phyloP scores from a whole-genome alignment of 768 basidiomycete genomes.

The Termitomyces sp. region DNA sequence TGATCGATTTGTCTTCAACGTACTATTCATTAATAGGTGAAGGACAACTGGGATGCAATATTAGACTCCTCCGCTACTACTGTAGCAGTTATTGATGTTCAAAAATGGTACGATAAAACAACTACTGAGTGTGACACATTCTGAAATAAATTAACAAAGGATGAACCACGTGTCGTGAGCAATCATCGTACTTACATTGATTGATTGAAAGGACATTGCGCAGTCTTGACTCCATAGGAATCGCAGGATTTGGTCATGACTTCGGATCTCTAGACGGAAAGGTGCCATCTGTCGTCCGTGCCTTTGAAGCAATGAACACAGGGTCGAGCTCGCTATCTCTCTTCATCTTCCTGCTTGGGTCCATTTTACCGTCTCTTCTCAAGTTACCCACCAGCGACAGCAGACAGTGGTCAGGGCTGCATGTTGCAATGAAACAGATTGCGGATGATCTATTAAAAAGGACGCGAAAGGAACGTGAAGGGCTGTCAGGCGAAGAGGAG shows the following conservation, averaged over 20 bases:
- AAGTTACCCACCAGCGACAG: slow-evolving; percentile 32
- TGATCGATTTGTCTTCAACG: background rate
- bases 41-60: slow-evolving; percentile 20
- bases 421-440: slow-evolving; percentile 30
- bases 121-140: slow-evolving; percentile 27
- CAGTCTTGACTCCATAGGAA: slow-evolving; percentile 53
- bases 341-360: slow-evolving; percentile 29
- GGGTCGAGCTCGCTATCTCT: slow-evolving; percentile 23
- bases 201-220: background rate
- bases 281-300: slow-evolving; percentile 32
- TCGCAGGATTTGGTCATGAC: slow-evolving; percentile 55
- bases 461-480: slow-evolving; percentile 28
- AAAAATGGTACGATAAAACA: slow-evolving; percentile 37
- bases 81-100: slow-evolving; percentile 42
- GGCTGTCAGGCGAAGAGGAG: slow-evolving; percentile 12
- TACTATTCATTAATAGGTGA: slow-evolving; percentile 19
- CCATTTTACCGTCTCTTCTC: slow-evolving; percentile 29
- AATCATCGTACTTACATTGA: no score
- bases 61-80: slow-evolving; percentile 25
- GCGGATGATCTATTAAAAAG: slow-evolving; percentile 34
- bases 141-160: slow-evolving; percentile 19
- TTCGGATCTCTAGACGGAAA: slow-evolving; percentile 50
- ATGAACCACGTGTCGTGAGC: slow-evolving; percentile 44
- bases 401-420: slow-evolving; percentile 24
- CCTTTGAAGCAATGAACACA: slow-evolving; percentile 30